Percentiles rank a stretch among this genome's conserved stretches.
These are phyloP conservation scores for Barnettozyma siamensis DNA, from an alignment of 805 yeast genomes.

Conservation along the genomic window DNA sequence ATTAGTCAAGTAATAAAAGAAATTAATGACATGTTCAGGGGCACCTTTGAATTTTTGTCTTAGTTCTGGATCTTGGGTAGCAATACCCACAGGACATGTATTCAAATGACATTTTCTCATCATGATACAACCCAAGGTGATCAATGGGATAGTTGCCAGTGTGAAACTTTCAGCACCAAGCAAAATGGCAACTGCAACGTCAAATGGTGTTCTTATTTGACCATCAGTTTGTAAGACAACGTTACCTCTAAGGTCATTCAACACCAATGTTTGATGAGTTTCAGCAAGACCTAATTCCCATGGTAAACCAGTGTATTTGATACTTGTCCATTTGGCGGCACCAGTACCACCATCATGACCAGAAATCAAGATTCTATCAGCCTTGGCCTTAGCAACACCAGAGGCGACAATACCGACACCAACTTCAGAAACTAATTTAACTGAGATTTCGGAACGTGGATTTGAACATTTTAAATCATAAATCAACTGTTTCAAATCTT, in stretches of 20 bases:
- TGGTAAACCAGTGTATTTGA: constrained; percentile 95
- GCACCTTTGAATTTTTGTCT: constrained; percentile 92
- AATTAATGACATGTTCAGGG: constrained; percentile 97
- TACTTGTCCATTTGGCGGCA: constrained; percentile 97
- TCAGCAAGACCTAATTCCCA: constrained; percentile 99
- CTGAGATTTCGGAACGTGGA: constrained; percentile 96
- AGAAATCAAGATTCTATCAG: constrained; percentile 90
- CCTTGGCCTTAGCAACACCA: constrained; percentile 98
- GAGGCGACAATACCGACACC: constrained; percentile 99
- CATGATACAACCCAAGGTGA: constrained; percentile 96
- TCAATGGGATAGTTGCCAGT: constrained; percentile 93
- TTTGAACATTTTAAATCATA: constrained; percentile 95
- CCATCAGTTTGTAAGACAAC: constrained; percentile 98
- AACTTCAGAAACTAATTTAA: constrained; percentile 93
- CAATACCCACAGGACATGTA: constrained; percentile 97
- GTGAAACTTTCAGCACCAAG: constrained; percentile 99
- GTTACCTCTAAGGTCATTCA: constrained; percentile 93
- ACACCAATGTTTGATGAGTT: constrained; percentile 93
- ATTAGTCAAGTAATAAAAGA: constrained; percentile 90
- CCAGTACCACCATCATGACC: constrained; percentile 99
- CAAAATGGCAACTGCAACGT: constrained; percentile 91
- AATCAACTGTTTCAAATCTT: constrained; percentile 93
- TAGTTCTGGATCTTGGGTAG: constrained; percentile 94
- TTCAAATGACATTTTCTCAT: constrained; percentile 92
- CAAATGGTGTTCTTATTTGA: constrained; percentile 94